Evolutionary conservation across 257 asterid species (phyloP), one percentile per base, ranked within the genome.

Genomic region (Cynanchum wilfordii): DNA sequence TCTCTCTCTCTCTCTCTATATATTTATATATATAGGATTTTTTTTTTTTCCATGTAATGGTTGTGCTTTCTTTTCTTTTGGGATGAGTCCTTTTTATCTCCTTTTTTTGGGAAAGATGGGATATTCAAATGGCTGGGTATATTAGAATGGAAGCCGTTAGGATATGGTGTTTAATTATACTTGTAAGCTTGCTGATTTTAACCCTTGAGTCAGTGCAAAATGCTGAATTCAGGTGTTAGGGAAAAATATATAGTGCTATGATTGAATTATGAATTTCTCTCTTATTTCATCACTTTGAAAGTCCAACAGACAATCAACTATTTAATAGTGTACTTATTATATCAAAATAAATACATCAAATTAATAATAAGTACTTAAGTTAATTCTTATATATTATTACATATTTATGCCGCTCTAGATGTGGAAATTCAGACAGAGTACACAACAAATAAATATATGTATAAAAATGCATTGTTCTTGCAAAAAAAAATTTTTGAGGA

Each of bases 71-170:
- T 12, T 30, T 8, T 19, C 38, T 66, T 54, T 12, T 62, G 3
- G n/a, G n/a, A n/a, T n/a, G n/a, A n/a, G n/a, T n/a, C n/a, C n/a
- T n/a, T 33, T 33, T 33, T 33, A 1, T 33, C 4, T 33, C 4
- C 68, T 74, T 13, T 27, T 7, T 54, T 11, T 20, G 22, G 19
- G 38, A 52, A 68, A 7, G 25, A 67, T 13, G 36, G 44, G 74
- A 69, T 52, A 76, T 73, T 69, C 72, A 65, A 44, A 57, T 77
- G 77, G 80, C 22, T 75, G 78, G 82, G 79, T 73, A 67, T 76
- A 74, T 79, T 85, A 57, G 36, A 79, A 52, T 15, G 72, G n/a
- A 60, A 49, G 57, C 87, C 84, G 72, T 68, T 36, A 52, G 44
- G 47, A 49, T 80, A 72, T 80, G 81, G 47, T 74, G 40, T 33